Evolutionary conservation across 139 green algal species (phyloP), one percentile per base, ranked within the genome.

Genomic region (Limnomonas spitsbergensis): DNA sequence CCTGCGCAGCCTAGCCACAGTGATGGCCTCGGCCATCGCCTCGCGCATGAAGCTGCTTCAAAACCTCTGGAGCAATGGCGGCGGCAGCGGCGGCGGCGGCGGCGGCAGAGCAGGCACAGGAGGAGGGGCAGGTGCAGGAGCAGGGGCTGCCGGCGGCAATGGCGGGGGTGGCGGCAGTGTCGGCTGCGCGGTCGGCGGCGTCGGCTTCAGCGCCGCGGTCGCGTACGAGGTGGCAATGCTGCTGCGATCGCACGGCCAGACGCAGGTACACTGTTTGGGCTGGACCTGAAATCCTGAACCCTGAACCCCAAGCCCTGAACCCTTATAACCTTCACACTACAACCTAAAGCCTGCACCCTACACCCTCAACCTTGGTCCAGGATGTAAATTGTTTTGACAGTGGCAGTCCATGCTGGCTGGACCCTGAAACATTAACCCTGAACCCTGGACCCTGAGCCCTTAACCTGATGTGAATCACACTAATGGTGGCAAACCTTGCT

Each of bases 221-320:
- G 92, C 90, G 0, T 90, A 91, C 69, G 91, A 95, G 80, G 61
- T 94, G 70, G 89, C 88, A 26, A 53, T 89, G 34, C 87, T 93
- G 82, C 79, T 93, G 79, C 54, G 39, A 70, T 27, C 66, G 38
- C 2, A 9, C 40, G 32, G 76, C 38, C 3, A 27, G 52, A 39
- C 40, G 27, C 37, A 61, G 32, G 76, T 80, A 61, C 47, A n/a
- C n/a, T n/a, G n/a, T n/a, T n/a, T n/a, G n/a, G n/a, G n/a, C n/a
- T n/a, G n/a, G n/a, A n/a, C n/a, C n/a, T n/a, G n/a, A n/a, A n/a
- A n/a, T n/a, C n/a, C n/a, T n/a, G n/a, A n/a, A n/a, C n/a, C n/a
- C n/a, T n/a, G n/a, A n/a, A n/a, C n/a, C n/a, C n/a, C n/a, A n/a
- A n/a, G n/a, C n/a, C n/a, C n/a, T n/a, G n/a, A n/a, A n/a, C n/a